Conservation (phyloP, 495 filamentous ascomycete species). For the Xeromyces bisporus region DNA sequence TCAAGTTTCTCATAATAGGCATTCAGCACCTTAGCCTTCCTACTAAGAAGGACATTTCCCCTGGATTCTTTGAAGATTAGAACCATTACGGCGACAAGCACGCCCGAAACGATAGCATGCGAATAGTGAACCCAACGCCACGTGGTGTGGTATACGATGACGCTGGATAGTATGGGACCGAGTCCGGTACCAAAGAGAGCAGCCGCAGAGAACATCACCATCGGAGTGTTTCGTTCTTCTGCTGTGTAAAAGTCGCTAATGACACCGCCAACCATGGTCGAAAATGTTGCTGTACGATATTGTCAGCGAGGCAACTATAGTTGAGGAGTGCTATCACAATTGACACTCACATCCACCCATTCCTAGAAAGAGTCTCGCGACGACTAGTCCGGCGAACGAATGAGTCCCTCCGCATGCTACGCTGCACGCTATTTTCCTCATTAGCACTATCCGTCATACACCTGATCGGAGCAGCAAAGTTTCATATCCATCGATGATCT, state of each 20-base stretch:
- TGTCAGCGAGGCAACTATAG: not conserved
- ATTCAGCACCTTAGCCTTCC: constrained; percentile 61
- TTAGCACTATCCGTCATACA: too few relatives aligned
- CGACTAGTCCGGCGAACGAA: constrained; percentile 53
- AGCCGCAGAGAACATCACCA: constrained; percentile 66
- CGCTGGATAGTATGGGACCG: constrained; percentile 56
- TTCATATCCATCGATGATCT: too few relatives aligned
- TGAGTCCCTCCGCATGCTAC: constrained; percentile 61
- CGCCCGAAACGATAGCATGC: constrained; percentile 52
- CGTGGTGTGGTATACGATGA: constrained; percentile 44
- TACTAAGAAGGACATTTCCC: constrained; percentile 62
- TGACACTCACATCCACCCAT: constrained; percentile 40
- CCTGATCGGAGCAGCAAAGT: too few relatives aligned
- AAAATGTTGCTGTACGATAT: constrained; percentile 43
- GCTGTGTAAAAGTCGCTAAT: constrained; percentile 77
- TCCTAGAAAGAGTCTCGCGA: constrained; percentile 62
- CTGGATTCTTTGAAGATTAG: constrained; percentile 69
- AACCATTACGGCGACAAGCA: constrained; percentile 45
- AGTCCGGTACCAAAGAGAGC: constrained; percentile 69
- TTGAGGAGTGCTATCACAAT: not conserved
- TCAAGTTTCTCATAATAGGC: constrained; percentile 65
- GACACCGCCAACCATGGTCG: constrained; percentile 84
- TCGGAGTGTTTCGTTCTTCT: constrained; percentile 68
- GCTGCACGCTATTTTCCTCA: constrained; percentile 38
- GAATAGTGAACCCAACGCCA: constrained; percentile 92